Percentiles rank a stretch among this genome's conserved stretches.
Evolutionary conservation across 352 stramenopile genomes (phyloP).

Genomic region (Pythium dissimile): DNA sequence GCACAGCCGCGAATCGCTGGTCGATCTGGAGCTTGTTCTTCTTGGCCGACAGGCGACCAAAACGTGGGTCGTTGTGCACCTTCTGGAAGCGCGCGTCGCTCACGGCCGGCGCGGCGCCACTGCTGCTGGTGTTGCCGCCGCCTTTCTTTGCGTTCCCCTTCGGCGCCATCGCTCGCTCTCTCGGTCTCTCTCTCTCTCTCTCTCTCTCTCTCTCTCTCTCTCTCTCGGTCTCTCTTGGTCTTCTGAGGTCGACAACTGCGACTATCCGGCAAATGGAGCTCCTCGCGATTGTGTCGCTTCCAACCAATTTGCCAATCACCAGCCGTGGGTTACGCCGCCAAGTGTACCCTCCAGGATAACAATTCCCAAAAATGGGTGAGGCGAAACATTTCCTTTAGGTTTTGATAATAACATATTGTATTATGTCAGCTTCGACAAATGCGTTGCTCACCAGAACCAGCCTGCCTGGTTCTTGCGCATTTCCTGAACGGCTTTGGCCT

Average conservation of each 20-base stretch:
- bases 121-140: background rate
- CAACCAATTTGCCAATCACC: slow-evolving; percentile 18
- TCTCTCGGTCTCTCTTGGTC: too few relatives aligned
- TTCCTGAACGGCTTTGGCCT: slow-evolving; percentile 60
- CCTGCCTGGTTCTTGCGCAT: slow-evolving; percentile 52
- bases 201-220: too few relatives aligned
- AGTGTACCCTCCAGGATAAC: background rate
- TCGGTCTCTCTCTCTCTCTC: too few relatives aligned
- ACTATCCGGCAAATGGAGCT: slow-evolving; percentile 2
- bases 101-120: slow-evolving; percentile 23
- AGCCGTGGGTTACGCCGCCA: background rate
- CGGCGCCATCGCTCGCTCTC: slow-evolving; percentile 3
- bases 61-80: slow-evolving; percentile 84
- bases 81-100: slow-evolving; percentile 80
- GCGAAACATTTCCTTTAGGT: background rate
- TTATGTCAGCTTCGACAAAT: too few relatives aligned
- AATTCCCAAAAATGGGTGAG: slow-evolving; percentile 6
- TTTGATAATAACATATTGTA: background rate
- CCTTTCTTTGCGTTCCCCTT: slow-evolving; percentile 35
- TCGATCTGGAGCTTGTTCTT: slow-evolving; percentile 86
- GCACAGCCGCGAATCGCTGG: slow-evolving; percentile 61
- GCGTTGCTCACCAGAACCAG: slow-evolving; percentile 78
- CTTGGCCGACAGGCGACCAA: slow-evolving; percentile 72
- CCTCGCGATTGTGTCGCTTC: slow-evolving; percentile 22
- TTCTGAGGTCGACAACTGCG: background rate